Base-by-base conservation (phyloP, 2,329 filamentous ascomycete genomes). In the Pseudogymnoascus sp. region DNA sequence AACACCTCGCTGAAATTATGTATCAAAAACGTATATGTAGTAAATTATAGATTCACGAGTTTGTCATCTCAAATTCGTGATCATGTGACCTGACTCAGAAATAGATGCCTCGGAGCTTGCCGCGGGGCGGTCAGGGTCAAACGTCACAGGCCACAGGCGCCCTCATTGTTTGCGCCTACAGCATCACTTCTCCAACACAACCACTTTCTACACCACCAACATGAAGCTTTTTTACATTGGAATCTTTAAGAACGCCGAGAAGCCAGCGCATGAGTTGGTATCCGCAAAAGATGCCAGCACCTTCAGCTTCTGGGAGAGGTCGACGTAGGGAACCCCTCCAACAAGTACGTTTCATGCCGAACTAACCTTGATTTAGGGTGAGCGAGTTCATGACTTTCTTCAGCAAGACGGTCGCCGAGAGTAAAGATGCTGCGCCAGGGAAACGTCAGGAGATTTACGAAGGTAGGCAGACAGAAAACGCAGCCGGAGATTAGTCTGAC, bases 191-290 rank as follows among this genome's bases (percentile, higher is more conserved):
- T 54, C 47, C 9, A 54, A 54, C 47, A 54, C 15, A 54, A 54
- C n/a, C 47, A 54, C 47, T 2, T 9, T 57, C 33, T 60, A 62
- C 61, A 66, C 67, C 71, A 73, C 73, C 76, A 86, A 70, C 73
- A 93, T 93, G 90, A 93, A 92, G 84, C 79, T 94, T 75, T 82
- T 89, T 75, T 94, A 94, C 77, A 90, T 95, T 73, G 90, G 90
- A 70, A 90, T 94, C 86, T 66, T 94, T 72, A 89, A 88, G 76
- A 94, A 94, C 77, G 86, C 89, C 71, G 77, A 76, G 69, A 86
- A 88, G 76, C 89, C 90, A 58, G 84, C 89, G 58, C 78, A 89
- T 69, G 90, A 96, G 78, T 81, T 96, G 35, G 57, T 40, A 10
- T 62, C 61, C 62, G 39, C 59, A 13, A 33, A 63, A 58, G 47